Base-by-base conservation (phyloP, 176 grass and related monocot genomes). In the Otatea glauca region DNA sequence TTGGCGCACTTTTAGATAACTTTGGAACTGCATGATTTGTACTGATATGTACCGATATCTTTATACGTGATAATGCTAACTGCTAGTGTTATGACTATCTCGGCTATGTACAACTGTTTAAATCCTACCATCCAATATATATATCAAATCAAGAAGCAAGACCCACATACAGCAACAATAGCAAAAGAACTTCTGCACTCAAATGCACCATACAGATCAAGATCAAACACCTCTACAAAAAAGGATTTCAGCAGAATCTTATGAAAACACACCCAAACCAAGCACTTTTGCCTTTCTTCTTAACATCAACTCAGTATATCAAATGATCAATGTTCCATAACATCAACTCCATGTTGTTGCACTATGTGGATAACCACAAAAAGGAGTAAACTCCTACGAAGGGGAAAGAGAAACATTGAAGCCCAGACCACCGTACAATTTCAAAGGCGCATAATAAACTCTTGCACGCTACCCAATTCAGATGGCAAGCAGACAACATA, bases 61-160 rank as follows among this genome's bases (percentile, higher is more conserved):
- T 44, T 56, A 47, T 25, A 72, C 25, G 47, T 1, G 25, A 20
- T 45, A 12, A 73, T 21, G 32, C 64, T 70, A 85, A 61, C 38
- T 60, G 65, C 58, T 58, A 10, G 18, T 82, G 11, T 21, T 66
- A 72, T 17, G 8, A 21, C 1, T 61, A 27, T 20, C 44, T 68
- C 29, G 24, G 23, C 9, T 79, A 45, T 65, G 64, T 23, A 32
- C 43, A 70, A 23, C 56, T 77, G 79, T 42, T 83, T 20, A 51
- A 27, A 24, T 61, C 12, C 71, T 82, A 68, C 18, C 41, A 48
- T 68, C 7, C 35, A 65, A 29, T 24, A 20, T 67, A 45, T 8
- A 84, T 65, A 42, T 18, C 9, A 67, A 51, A 78, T 12, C 34
- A 83, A 29, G 49, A 49, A 88, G 8, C 18, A 75, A 54, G 2